Conservation (phyloP, 2,329 filamentous ascomycete genomes). For the Trichothecium sympodiale region DNA sequence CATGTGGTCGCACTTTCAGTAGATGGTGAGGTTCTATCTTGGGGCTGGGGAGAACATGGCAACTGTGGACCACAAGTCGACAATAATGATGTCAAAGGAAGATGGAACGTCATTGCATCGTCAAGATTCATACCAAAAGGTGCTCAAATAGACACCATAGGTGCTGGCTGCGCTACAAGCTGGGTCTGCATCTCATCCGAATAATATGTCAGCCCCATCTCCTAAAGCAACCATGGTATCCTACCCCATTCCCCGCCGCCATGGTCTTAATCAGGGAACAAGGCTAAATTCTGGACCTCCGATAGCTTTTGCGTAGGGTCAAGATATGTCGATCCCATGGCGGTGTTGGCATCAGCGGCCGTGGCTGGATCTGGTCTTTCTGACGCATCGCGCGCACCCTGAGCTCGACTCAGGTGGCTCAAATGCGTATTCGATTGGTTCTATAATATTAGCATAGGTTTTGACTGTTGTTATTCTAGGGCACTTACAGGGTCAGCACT, state of each 20-base stretch:
- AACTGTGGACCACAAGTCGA: conserved; percentile 71
- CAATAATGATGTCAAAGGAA: conserved; percentile 55
- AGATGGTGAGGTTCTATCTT: conserved; percentile 60
- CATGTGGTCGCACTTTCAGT: conserved; percentile 66
- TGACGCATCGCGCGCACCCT: too few species aligned
- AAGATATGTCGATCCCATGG: conserved; percentile 26
- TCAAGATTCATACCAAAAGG: conserved; percentile 39
- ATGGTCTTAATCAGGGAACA: conserved; percentile 26
- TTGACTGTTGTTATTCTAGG: neutral
- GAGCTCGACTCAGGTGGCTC: conserved; percentile 18
- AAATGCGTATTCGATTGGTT: conserved; percentile 32
- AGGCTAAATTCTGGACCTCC: conserved; percentile 42
- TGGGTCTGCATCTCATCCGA: conserved; percentile 49
- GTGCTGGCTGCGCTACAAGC: conserved; percentile 84
- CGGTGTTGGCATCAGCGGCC: conserved; percentile 12
- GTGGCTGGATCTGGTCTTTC: conserved; percentile 8
- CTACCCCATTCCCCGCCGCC: neutral
- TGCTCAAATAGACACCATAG: conserved; percentile 48
- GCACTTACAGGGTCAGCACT: conserved; percentile 49
- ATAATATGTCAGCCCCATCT: too few species aligned
- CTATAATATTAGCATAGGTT: conserved; percentile 23
- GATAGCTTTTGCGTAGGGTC: conserved; percentile 67
- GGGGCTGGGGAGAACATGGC: conserved; percentile 97
- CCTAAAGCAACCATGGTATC: too few species aligned
- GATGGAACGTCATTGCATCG: conserved; percentile 56